Percentiles rank a stretch among this genome's conserved stretches.
phyloP scores from a whole-genome alignment of 768 basidiomycete genomes.

The Lactarius sp. region DNA sequence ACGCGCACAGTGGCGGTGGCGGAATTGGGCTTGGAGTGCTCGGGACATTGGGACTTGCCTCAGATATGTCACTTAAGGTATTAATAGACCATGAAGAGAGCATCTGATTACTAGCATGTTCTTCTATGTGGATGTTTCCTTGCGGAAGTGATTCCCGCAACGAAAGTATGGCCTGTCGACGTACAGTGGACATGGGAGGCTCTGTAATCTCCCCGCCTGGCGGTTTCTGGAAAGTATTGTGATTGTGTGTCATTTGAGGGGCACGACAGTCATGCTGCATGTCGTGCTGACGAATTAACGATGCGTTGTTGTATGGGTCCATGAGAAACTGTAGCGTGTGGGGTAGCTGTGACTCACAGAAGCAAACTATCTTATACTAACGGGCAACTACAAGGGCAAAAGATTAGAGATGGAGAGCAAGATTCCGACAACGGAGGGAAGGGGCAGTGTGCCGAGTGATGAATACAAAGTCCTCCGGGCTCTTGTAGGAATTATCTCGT shows the following conservation, averaged over 20 bases:
- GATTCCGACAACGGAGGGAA: background rate
- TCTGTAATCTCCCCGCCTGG: constrained; percentile 5
- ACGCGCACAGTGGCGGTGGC: background rate
- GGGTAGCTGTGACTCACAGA: background rate
- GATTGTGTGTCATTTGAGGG: background rate
- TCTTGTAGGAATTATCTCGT: background rate
- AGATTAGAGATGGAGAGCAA: background rate
- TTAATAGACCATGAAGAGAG: background rate
- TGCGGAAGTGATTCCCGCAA: background rate
- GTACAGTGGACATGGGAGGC: background rate
- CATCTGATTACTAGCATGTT: background rate
- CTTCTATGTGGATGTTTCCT: background rate
- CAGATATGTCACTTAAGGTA: background rate
- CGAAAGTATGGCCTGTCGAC: background rate
- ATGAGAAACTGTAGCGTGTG: background rate
- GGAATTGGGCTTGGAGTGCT: background rate
- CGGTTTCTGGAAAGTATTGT: background rate
- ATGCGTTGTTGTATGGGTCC: background rate
- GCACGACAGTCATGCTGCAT: background rate
- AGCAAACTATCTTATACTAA: background rate
- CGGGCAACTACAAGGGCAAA: constrained; percentile 3
- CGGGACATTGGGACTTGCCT: background rate
- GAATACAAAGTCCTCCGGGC: background rate
- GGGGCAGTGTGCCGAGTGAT: background rate
- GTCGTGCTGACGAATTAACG: background rate